These are phyloP conservation scores for Lachnellula subtilissima DNA, from an alignment of 2,329 filamentous ascomycete genomes.

Conservation along the genomic window DNA sequence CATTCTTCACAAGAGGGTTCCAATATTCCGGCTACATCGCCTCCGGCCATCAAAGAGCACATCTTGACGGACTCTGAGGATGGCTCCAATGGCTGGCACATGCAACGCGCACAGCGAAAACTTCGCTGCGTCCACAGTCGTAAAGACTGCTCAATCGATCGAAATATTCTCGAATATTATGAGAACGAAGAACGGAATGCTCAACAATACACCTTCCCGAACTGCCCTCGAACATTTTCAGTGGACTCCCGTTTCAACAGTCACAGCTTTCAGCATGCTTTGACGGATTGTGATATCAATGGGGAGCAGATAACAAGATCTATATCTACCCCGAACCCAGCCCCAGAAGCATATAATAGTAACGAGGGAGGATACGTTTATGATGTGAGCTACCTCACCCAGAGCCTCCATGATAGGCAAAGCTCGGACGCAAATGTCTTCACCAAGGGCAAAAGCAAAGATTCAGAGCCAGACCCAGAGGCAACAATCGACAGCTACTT, in stretches of 20 bases:
- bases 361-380: neutral
- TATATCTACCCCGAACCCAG: neutral
- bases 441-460: neutral
- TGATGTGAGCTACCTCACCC: neutral
- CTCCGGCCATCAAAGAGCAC: neutral
- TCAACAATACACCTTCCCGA: neutral
- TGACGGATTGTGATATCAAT: neutral
- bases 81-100: neutral
- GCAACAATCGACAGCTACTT: neutral
- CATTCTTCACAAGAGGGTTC: neutral
- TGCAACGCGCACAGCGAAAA: slow-evolving; percentile 6
- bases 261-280: neutral
- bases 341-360: neutral
- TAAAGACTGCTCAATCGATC: slow-evolving; percentile 21
- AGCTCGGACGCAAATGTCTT: neutral
- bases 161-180: slow-evolving; percentile 22
- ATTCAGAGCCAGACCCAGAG: neutral
- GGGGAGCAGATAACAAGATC: neutral
- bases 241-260: neutral
- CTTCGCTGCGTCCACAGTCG: slow-evolving; percentile 27
- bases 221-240: neutral
- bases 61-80: neutral
- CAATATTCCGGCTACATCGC: neutral
- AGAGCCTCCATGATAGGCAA: neutral
- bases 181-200: slow-evolving; percentile 6